Conservation (phyloP, 2,329 filamentous ascomycete genomes). For the Lecanicillium sp. region DNA sequence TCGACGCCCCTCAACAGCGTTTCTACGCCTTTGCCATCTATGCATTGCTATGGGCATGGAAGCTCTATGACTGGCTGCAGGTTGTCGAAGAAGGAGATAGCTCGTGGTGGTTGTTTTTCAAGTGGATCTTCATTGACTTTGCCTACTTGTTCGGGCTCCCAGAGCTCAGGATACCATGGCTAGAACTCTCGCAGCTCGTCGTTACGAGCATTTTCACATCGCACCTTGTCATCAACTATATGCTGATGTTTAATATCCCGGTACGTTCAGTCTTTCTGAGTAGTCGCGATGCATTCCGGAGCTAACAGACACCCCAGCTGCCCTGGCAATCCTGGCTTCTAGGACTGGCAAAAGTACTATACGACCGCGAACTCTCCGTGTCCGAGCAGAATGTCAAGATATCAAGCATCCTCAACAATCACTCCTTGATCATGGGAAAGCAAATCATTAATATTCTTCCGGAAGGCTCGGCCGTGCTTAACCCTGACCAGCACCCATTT, state of each 20-base stretch:
- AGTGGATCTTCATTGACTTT: slow-evolving; percentile 86
- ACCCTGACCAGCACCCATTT: slow-evolving; percentile 72
- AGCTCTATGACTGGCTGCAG: slow-evolving; percentile 77
- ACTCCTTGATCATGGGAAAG: slow-evolving; percentile 88
- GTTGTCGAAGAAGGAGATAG: slow-evolving; percentile 74
- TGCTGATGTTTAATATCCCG: slow-evolving; percentile 89
- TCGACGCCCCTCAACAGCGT: slow-evolving; percentile 87
- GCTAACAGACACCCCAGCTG: slow-evolving; percentile 43
- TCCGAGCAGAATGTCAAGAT: slow-evolving; percentile 91
- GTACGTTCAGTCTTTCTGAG: slow-evolving; percentile 33
- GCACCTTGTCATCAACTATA: slow-evolving; percentile 68
- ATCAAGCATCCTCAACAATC: slow-evolving; percentile 79
- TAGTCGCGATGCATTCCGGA: background rate
- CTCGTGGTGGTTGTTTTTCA: slow-evolving; percentile 85
- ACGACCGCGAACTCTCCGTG: slow-evolving; percentile 86
- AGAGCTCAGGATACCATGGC: slow-evolving; percentile 86
- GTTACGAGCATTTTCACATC: slow-evolving; percentile 63
- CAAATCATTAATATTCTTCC: slow-evolving; percentile 97
- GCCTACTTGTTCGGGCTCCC: slow-evolving; percentile 83
- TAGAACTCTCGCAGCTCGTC: slow-evolving; percentile 77
- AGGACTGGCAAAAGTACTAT: slow-evolving; percentile 70
- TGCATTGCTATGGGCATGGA: slow-evolving; percentile 67
- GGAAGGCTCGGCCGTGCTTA: slow-evolving; percentile 87
- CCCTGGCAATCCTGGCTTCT: slow-evolving; percentile 68
- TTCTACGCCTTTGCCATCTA: slow-evolving; percentile 83